Evolutionary conservation across 305 asterid species (phyloP).

Genomic region (Solanum hybrid): DNA sequence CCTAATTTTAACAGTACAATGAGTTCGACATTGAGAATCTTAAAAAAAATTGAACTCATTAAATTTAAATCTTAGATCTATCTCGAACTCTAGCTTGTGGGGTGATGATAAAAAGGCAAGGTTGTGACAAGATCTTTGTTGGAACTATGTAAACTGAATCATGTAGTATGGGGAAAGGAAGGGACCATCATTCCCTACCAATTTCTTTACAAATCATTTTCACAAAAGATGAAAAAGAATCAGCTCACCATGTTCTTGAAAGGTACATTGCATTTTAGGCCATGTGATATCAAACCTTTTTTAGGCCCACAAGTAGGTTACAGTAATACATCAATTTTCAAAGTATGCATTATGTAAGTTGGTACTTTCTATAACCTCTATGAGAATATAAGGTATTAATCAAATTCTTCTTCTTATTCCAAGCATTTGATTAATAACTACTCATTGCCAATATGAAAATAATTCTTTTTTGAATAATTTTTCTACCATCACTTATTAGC

Average conservation of each 20-base stretch:
- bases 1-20: not conserved
- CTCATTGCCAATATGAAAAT: not conserved
- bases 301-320: conserved; percentile 29
- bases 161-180: conserved; percentile 23
- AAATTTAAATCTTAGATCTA: not conserved
- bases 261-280: conserved; percentile 20
- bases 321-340: conserved; percentile 14
- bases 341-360: not conserved
- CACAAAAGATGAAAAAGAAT: conserved; percentile 19
- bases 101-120: conserved; percentile 9
- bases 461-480: not conserved
- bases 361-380: not conserved
- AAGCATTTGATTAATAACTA: not conserved
- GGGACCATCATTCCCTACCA: conserved; percentile 28
- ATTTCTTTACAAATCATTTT: conserved; percentile 19
- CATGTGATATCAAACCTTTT: conserved; percentile 22
- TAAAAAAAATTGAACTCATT: not conserved
- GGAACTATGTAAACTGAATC: conserved; percentile 25
- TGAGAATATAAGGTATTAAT: not conserved
- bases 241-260: conserved; percentile 33
- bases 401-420: not conserved
- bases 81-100: conserved; percentile 6
- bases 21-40: not conserved
- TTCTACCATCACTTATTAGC: not conserved
- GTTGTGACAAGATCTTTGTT: conserved; percentile 29